Evolutionary conservation across 768 basidiomycete species (phyloP), one percentile per base, ranked within the genome.

Genomic region (Ramaria sp.): DNA sequence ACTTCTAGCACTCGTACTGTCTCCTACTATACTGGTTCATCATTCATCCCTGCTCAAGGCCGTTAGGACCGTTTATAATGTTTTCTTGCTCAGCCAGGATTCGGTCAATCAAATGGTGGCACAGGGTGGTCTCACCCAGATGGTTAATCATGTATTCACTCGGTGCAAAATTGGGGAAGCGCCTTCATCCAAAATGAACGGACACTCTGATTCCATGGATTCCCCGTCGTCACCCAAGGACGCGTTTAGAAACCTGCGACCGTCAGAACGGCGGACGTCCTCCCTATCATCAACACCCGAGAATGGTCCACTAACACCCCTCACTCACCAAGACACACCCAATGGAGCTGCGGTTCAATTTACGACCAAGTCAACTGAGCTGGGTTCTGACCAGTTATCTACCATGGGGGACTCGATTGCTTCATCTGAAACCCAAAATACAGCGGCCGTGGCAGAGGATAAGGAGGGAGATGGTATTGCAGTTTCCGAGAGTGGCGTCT

Each of bases 31-130:
- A 41, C 77, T 92, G 27, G 91, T 98, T 3, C 96, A 99, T 69
- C 96, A 98, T 67, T 96, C 93, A 4, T 88, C 91, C 11, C 76
- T 99, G 45, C 79, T 99, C 62, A 97, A 97, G 69, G 92, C 93
- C 30, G 90, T 99, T 33, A 81, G 96, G 48, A 97, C 96, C 19
- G 96, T 99, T 3, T 99, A 98, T 74, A 98, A 99, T 68, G 86
- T 99, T 59, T 99, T 98, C 68, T 76, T 99, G 27, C 77, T 98
- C 59, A 93, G 91, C 63, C 77, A 79, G 20, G 91, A 95, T 65
- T 79, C 86, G 4, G 88, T 93, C 51, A 98, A 95, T 63, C 96
- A 98, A 71, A 94, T 90, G 75, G 95, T 99, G 38, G 96, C 96
- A 17, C 96, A 99, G 70, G 96, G 95, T 19, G 92, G 94, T 17